Percentiles rank a stretch among this genome's conserved stretches.
These are phyloP conservation scores for Plasmopara muralis DNA, from an alignment of 352 stramenopile genomes.

Conservation along the genomic window DNA sequence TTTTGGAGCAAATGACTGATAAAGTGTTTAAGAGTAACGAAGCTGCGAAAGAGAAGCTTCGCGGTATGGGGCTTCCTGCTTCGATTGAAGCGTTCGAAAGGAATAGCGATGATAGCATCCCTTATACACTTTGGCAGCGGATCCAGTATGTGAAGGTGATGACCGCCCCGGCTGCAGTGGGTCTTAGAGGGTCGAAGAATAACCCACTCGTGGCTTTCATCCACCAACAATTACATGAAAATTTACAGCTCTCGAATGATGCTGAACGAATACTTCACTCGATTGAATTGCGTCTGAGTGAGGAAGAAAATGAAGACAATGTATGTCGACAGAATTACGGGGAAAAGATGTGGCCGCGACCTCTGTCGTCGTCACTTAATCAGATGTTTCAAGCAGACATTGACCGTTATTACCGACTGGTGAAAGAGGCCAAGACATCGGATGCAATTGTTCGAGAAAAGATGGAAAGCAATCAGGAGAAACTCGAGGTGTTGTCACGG, in stretches of 20 bases:
- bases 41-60: slow-evolving; percentile 40
- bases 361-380: slow-evolving; percentile 46
- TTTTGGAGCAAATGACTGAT: slow-evolving; percentile 37
- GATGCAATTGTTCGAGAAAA: slow-evolving; percentile 59
- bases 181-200: slow-evolving; percentile 16
- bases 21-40: slow-evolving; percentile 49
- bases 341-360: slow-evolving; percentile 41
- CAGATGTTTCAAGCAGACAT: slow-evolving; percentile 55
- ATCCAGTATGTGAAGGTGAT: slow-evolving; percentile 43
- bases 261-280: slow-evolving; percentile 50
- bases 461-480: slow-evolving; percentile 25
- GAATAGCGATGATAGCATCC: slow-evolving; percentile 51
- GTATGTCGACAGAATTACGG: slow-evolving; percentile 65
- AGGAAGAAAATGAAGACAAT: slow-evolving; percentile 66
- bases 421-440: slow-evolving; percentile 63
- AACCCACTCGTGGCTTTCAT: slow-evolving; percentile 34
- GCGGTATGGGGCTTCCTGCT: slow-evolving; percentile 54
- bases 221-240: slow-evolving; percentile 44
- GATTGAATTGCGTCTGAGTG: slow-evolving; percentile 44
- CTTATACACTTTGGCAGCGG: slow-evolving; percentile 44
- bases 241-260: slow-evolving; percentile 39
- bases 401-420: slow-evolving; percentile 67
- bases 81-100: slow-evolving; percentile 77
- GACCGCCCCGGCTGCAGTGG: slow-evolving; percentile 15
- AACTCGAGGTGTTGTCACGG: slow-evolving; percentile 35